A percentile compares a stretch with the other conserved stretches of the same genome.
These are phyloP conservation scores for Dichomitus squalens DNA, from an alignment of 1,284 basidiomycete genomes.

Conservation along the genomic window DNA sequence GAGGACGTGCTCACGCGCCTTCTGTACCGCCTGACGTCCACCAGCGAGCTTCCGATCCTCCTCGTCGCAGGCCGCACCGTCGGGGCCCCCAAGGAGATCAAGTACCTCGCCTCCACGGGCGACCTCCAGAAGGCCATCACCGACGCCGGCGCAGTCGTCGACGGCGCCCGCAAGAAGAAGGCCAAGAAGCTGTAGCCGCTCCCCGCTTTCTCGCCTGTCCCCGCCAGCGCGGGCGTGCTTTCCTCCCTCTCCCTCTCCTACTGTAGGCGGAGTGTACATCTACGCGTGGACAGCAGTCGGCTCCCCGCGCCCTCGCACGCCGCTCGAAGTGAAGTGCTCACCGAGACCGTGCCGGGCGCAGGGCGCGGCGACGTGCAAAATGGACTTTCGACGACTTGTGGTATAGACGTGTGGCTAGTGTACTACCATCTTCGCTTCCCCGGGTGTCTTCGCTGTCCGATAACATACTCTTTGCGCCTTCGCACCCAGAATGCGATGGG, in stretches of 20 bases:
- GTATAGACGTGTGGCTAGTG: constrained; percentile 20
- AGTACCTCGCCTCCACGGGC: constrained; percentile 49
- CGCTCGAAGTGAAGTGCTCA: constrained; percentile 21
- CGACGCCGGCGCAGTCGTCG: constrained; percentile 60
- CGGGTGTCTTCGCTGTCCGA: constrained; percentile 1
- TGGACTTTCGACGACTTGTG: constrained; percentile 17
- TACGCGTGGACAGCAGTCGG: constrained; percentile 3
- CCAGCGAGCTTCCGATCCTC: constrained; percentile 66
- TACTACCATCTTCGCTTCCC: constrained; percentile 10
- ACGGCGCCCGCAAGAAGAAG: constrained; percentile 60
- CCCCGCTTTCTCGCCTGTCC: neutral
- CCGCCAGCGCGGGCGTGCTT: neutral
- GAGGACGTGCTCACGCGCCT: constrained; percentile 47
- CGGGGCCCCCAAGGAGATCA: constrained; percentile 59
- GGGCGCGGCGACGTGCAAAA: constrained; percentile 12
- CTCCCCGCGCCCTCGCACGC: neutral
- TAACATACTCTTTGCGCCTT: neutral
- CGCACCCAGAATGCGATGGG: neutral
- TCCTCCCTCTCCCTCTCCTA: neutral
- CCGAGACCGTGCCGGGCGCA: constrained; percentile 6
- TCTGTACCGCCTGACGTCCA: constrained; percentile 56
- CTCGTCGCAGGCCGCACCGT: constrained; percentile 66
- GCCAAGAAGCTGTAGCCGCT: constrained; percentile 30
- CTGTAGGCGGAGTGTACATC: constrained; percentile 18
- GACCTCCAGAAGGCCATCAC: constrained; percentile 55